Conservation (phyloP, 73 alveolate species). For the Tetrahymena malaccensis region DNA sequence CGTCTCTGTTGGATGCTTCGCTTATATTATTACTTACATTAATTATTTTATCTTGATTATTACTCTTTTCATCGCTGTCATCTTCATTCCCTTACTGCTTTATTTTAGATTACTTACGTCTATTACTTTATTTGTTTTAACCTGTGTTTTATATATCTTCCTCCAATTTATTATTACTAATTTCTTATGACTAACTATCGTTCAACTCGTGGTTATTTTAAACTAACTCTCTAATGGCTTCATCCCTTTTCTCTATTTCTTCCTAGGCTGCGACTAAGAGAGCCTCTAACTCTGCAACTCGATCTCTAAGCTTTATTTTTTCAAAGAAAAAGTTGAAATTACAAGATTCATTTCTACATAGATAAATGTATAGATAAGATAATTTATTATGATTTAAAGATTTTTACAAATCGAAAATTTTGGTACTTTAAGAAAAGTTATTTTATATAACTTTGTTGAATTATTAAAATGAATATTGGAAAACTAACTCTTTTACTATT, state of each 20-base stretch:
- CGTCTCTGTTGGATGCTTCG: not conserved
- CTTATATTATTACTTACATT: not conserved
- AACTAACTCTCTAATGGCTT: not conserved
- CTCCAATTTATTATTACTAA: not conserved
- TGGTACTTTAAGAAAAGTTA: not conserved
- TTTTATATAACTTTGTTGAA: not conserved
- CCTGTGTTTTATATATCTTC: not conserved
- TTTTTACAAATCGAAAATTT: not conserved
- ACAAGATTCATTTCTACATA: not conserved
- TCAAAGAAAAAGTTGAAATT: not conserved
- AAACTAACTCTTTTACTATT: not conserved
- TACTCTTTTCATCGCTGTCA: not conserved
- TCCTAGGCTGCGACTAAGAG: not conserved
- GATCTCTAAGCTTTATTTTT: not conserved
- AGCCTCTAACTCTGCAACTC: not conserved
- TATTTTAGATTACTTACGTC: not conserved
- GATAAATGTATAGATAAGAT: not conserved
- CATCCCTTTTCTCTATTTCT: not conserved
- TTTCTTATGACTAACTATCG: not conserved
- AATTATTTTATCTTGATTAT: not conserved
- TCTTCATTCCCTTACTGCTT: not conserved
- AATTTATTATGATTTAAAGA: not conserved
- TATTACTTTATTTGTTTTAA: not conserved
- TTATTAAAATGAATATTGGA: not conserved
- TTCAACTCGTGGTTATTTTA: not conserved